A percentile compares a stretch with the other conserved stretches of the same genome.
phyloP scores from a whole-genome alignment of 345 rosid genomes.

The Dipteronia dyeriana region DNA sequence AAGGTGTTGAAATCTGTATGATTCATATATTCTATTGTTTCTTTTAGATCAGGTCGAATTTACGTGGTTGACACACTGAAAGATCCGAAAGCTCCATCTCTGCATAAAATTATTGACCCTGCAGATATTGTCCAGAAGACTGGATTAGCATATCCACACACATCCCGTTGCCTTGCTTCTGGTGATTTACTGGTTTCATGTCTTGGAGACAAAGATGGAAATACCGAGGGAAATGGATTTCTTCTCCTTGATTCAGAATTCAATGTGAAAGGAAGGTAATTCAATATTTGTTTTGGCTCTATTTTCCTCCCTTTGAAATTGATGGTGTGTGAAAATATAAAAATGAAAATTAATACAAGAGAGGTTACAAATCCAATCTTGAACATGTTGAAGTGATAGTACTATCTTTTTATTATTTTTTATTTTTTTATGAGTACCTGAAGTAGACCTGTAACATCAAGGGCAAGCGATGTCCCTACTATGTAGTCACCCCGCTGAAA shows the following conservation, averaged over 20 bases:
- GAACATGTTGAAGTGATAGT: not conserved
- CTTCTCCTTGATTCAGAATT: constrained; percentile 88
- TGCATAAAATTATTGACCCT: constrained; percentile 80
- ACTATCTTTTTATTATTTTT: too few relatives aligned
- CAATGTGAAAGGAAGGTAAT: constrained; percentile 78
- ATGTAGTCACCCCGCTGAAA: too few relatives aligned
- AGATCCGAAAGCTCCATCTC: constrained; percentile 72
- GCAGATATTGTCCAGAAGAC: constrained; percentile 65
- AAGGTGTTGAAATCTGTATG: not conserved
- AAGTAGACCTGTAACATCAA: too few relatives aligned
- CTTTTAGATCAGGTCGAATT: constrained; percentile 78
- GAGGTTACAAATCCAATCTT: not conserved
- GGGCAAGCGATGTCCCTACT: too few relatives aligned
- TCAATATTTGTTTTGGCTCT: not conserved
- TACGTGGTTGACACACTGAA: constrained; percentile 64
- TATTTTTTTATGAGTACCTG: too few relatives aligned
- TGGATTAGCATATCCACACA: constrained; percentile 88
- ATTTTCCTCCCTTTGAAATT: not conserved
- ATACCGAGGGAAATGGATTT: constrained; percentile 85
- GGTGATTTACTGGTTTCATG: constrained; percentile 85
- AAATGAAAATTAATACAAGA: not conserved
- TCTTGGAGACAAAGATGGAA: constrained; percentile 88
- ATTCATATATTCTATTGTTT: not conserved
- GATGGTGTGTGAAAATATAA: not conserved
- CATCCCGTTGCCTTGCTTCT: constrained; percentile 88